Conservation (phyloP, 169 alveolate genomes). For the Haemoproteus tartakovskyi region DNA sequence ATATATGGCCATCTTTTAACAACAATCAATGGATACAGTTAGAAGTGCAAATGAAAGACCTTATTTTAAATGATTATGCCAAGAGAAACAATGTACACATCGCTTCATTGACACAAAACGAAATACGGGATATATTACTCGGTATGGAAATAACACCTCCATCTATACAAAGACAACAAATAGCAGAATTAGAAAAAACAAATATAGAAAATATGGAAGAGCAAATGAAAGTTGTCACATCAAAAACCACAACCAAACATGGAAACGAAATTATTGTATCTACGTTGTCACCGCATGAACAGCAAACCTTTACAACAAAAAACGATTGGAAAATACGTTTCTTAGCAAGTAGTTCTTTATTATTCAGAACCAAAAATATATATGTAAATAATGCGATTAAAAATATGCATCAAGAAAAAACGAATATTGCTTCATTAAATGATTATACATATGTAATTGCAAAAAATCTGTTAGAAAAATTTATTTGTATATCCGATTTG, state of each 20-base stretch:
- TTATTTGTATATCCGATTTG: conserved; percentile 96
- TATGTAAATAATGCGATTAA: conserved; percentile 91
- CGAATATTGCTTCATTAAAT: conserved; percentile 70
- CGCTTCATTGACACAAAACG: conserved; percentile 98
- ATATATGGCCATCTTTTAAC: conserved; percentile 99
- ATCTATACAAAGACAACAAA: conserved; percentile 92
- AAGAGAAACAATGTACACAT: conserved; percentile 98
- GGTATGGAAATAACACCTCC: conserved; percentile 99
- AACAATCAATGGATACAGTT: conserved; percentile 99
- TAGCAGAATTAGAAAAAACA: conserved; percentile 86
- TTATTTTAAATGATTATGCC: conserved; percentile 98
- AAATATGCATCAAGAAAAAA: conserved; percentile 68
- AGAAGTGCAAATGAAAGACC: conserved; percentile 97
- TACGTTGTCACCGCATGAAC: conserved; percentile 98
- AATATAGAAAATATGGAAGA: conserved; percentile 74
- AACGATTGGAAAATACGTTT: conserved; percentile 99
- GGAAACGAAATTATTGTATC: conserved; percentile 97
- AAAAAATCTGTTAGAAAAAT: conserved; percentile 94
- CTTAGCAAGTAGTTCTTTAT: conserved; percentile 95
- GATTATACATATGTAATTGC: conserved; percentile 94
- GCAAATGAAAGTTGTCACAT: conserved; percentile 87
- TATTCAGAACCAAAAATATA: conserved; percentile 95
- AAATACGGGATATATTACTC: conserved; percentile 98
- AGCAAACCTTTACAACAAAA: conserved; percentile 93
- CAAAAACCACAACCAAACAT: conserved; percentile 95